phyloP scores from a whole-genome alignment of 2,329 filamentous ascomycete species.

The Cytospora piceicola region DNA sequence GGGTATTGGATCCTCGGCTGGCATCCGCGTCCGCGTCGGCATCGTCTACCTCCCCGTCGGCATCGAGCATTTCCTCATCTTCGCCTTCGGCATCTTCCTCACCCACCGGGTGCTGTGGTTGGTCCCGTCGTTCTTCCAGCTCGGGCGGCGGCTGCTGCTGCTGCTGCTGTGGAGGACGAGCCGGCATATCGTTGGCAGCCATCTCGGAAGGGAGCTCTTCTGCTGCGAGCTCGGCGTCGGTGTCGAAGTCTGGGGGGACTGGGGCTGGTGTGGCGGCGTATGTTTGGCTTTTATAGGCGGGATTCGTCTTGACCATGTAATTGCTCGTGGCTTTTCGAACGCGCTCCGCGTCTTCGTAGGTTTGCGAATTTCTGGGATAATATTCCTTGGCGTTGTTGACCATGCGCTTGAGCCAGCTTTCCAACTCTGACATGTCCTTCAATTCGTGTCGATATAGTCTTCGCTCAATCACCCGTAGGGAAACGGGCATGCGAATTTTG shows the following conservation, averaged over 20 bases:
- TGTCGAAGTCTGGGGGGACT: conserved; percentile 59
- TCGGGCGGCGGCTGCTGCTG: conserved; percentile 24
- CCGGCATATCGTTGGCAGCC: conserved; percentile 16
- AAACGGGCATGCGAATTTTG: conserved; percentile 76
- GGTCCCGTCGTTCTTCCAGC: neutral
- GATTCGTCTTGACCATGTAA: conserved; percentile 85
- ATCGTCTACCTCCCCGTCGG: conserved; percentile 38
- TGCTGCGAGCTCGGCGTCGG: conserved; percentile 22
- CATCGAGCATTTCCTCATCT: conserved; percentile 36
- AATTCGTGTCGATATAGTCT: conserved; percentile 75
- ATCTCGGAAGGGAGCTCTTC: conserved; percentile 25
- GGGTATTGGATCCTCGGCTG: conserved; percentile 21
- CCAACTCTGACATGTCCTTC: conserved; percentile 70
- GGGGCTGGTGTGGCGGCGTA: conserved; percentile 78
- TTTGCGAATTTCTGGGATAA: conserved; percentile 71
- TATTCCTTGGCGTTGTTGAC: conserved; percentile 86
- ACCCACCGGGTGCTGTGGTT: conserved; percentile 18
- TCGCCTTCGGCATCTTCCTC: conserved; percentile 35
- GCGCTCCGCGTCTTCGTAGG: conserved; percentile 84
- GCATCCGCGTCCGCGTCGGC: conserved; percentile 40
- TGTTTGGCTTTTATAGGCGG: conserved; percentile 70
- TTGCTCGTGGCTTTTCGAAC: conserved; percentile 85
- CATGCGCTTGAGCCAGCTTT: conserved; percentile 87
- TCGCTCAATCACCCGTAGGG: conserved; percentile 74
- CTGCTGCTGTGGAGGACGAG: conserved; percentile 16